Evolutionary conservation across 2,329 filamentous ascomycete genomes (phyloP).

Genomic region (Grosmannia clavigera): DNA sequence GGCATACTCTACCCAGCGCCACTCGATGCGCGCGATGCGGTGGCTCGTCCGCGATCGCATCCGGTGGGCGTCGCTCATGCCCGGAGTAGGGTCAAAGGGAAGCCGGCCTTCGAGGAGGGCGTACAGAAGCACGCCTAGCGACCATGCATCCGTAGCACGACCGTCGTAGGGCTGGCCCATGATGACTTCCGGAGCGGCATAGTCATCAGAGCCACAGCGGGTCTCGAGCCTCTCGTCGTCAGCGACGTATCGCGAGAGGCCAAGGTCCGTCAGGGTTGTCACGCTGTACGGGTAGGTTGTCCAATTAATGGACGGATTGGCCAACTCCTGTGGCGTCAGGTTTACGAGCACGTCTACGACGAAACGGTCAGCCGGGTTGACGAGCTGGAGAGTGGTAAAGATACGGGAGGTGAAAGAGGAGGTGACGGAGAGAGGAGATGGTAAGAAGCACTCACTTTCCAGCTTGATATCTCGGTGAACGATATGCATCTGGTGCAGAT

Average conservation of each 20-base stretch:
- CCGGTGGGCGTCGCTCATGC: constrained; percentile 61
- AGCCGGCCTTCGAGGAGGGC: constrained; percentile 85
- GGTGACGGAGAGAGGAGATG: constrained; percentile 6
- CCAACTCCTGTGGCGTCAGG: constrained; percentile 54
- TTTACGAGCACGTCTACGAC: constrained; percentile 84
- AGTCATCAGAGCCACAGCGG: constrained; percentile 91
- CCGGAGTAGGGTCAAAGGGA: constrained; percentile 82
- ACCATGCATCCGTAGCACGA: constrained; percentile 86
- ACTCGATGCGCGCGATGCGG: constrained; percentile 89
- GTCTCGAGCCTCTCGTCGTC: constrained; percentile 85
- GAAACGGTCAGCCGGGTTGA: not conserved
- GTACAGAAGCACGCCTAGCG: constrained; percentile 83
- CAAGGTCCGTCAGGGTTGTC: constrained; percentile 81
- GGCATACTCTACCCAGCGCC: constrained; percentile 83
- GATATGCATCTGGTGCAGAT: constrained; percentile 74
- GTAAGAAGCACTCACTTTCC: constrained; percentile 52
- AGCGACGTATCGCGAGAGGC: constrained; percentile 73
- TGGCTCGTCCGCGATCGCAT: constrained; percentile 77
- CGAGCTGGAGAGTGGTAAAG: not conserved
- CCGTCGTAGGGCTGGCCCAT: constrained; percentile 94
- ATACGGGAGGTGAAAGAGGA: too few relatives aligned
- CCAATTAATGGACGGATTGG: constrained; percentile 54
- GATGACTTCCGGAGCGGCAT: constrained; percentile 90
- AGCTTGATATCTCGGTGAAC: constrained; percentile 97
- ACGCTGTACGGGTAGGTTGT: constrained; percentile 67